Evolutionary conservation across 1,284 basidiomycete genomes (phyloP), one percentile per base, ranked within the genome.

Genomic region (Fomitopsis palustris): DNA sequence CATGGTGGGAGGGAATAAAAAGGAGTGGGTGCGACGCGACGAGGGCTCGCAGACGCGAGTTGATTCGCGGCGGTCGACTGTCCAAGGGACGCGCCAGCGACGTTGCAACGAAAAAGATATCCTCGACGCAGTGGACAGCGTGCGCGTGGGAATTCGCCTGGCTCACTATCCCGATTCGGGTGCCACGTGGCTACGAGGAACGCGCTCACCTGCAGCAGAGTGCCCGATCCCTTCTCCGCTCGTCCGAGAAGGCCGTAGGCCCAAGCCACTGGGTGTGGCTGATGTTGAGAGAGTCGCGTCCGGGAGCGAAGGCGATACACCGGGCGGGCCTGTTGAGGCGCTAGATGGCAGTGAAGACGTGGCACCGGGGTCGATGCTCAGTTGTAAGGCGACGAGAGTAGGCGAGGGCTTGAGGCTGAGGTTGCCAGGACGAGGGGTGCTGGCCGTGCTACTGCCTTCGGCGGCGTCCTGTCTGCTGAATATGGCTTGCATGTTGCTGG

Each of bases 61-160:
- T n/a, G 19, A 10, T 31, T 17, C 17, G 38, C n/a, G 23, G 43
- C 9, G 12, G 45, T 56, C 54, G 47, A 53, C 25, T 64, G 63
- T 60, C 53, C 52, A 37, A 55, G 33, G 61, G 58, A 59, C 23
- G 38, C 25, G 56, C 61, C 52, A 63, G 55, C 55, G 54, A 58
- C 42, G 60, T 52, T 38, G 58, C 60, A 56, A 61, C 56, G 58
- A 59, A 64, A 62, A 63, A 62, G 55, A 41, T 52, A 49, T 29
- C 45, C 21, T 47, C 49, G 29, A 9, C 38, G 29, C 29, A 25
- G n/a, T 3, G 21, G n/a, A 59, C 54, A 55, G 57, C 29, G 41
- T 52, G 51, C 60, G 56, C 61, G 65, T 63, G 64, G 62, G 58
- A 56, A 67, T 64, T 61, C 64, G 61, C 64, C 64, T 64, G 63